Base-by-base conservation (phyloP, 805 yeast genomes). In the Pichia thaimueangensis region DNA sequence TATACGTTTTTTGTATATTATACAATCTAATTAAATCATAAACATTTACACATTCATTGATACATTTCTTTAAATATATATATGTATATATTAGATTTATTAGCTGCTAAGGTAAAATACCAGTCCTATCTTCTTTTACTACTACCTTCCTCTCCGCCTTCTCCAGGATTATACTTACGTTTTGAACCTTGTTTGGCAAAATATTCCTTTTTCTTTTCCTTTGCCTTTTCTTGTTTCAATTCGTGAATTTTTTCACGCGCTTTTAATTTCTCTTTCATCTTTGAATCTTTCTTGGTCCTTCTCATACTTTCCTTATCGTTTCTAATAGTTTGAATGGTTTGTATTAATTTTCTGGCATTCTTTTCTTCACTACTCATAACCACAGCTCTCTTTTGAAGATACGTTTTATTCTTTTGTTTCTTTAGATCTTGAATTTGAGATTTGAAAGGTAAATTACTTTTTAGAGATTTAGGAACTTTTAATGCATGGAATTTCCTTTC, bases 351-450 rank as follows among this genome's bases (percentile, higher is more conserved):
- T 53, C 97, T 76, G 25, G 95, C 89, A 68, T 86, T 85, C 81
- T 86, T 87, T 64, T 91, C 97, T 40, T 86, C 96, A 13, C 94
- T 96, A 32, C 81, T 85, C 30, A 89, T 66, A 6, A 93, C 93
- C 41, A 93, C 97, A 1, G 98, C 98, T 57, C 98, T 79, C 70
- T 88, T 93, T 42, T 69, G 65, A 76, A 83, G 60, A 59, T 91
- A 93, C 0, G 96, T 80, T 56, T 76, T 72, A 64, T 83, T 82
- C 70, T 75, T 80, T 63, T 85, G 93, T 22, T 96, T 94, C 62
- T 82, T 84, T 93, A 86, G 84, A 55, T 78, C 76, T 51, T 81
- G 84, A 37, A 89, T 76, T 70, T 93, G 97, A 11, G 97, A 86
- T 57, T 83, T 84, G 71, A 86, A 93, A 30, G 99, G 99, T 50